Base-by-base conservation (phyloP, 495 filamentous ascomycete genomes). In the Ascodesmis nigricans region DNA sequence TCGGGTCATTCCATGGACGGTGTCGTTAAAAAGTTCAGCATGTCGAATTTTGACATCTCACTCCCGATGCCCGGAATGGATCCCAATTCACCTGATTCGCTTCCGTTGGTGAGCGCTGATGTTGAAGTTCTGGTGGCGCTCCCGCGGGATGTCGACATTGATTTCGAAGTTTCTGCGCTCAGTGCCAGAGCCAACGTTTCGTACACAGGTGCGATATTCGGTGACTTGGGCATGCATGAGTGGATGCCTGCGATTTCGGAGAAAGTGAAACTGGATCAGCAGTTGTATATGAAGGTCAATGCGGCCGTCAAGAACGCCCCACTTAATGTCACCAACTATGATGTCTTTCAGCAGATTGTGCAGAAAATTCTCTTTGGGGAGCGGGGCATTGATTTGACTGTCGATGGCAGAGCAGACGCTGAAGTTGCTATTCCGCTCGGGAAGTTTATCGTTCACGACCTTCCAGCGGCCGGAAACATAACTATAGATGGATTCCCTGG, bases 161-260 rank as follows among this genome's bases (percentile, higher is more conserved):
- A 64, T 9, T 53, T 97, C 28, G 64, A 78, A 39, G 78, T 93
- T 36, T 68, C 65, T 15, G 61, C 58, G 29, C 67, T 95, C 22
- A 66, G 69, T 19, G 80, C 84, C 4, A 64, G 62, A 26, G 73
- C 82, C 4, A 70, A 83, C 44, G 71, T 93, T 1, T 79, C 60
- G 36, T 92, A 91, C 49, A 58, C 73, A 29, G 62, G 61, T 10
- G 57, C 70, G 28, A 74, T 76, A 46, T 66, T 97, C 33, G 87
- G 87, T 9, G 56, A 67, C 18, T 61, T 97, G 10, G 64, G 81
- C 44, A 47, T 95, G 23, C 49, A 62, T 11, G 60, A 82, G 44
- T 97, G 83, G 84, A 79, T 91, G 49, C 55, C 65, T 17, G 75
- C 87, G 15, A 77, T 75, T 44, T 87, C 82, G n/a, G 76, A 69